Evolutionary conservation across 108 stramenopile genomes (phyloP).

Genomic region (Cyclotella sp.): DNA sequence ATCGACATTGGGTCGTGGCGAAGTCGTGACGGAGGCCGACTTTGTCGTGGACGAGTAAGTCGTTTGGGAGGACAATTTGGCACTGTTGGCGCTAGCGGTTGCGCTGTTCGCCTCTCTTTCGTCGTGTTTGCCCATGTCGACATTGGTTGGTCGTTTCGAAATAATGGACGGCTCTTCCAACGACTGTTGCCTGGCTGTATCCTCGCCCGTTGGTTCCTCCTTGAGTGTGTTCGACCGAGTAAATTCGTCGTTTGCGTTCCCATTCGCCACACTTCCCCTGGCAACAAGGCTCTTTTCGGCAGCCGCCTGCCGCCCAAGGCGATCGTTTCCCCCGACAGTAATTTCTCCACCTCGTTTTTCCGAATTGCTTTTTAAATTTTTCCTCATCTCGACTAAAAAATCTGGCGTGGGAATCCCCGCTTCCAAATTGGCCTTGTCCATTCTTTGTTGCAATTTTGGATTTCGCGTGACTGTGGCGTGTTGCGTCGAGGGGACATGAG

Average conservation of each 20-base stretch:
- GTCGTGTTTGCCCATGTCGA: too few relatives aligned
- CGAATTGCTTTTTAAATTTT: constrained; percentile 37
- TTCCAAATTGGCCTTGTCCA: constrained; percentile 26
- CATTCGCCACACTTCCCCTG: too few relatives aligned
- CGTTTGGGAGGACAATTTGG: background rate
- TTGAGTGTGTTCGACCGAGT: too few relatives aligned
- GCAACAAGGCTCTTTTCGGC: too few relatives aligned
- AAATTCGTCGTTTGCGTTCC: too few relatives aligned
- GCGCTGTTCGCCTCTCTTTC: too few relatives aligned
- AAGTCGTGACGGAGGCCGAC: background rate
- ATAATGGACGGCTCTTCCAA: too few relatives aligned
- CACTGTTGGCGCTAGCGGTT: background rate
- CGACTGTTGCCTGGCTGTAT: too few relatives aligned
- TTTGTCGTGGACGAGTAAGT: background rate
- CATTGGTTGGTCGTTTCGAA: too few relatives aligned
- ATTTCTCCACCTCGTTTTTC: background rate
- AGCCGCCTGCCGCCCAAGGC: too few relatives aligned
- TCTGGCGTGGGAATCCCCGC: constrained; percentile 43
- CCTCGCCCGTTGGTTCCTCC: too few relatives aligned
- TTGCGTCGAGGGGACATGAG: background rate
- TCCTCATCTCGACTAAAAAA: constrained; percentile 31
- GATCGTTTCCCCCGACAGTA: background rate
- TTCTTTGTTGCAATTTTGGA: background rate
- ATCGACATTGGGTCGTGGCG: background rate
- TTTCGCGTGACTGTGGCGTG: background rate